These are phyloP conservation scores for Pythium volutum DNA, from an alignment of 352 stramenopile species.

Conservation along the genomic window DNA sequence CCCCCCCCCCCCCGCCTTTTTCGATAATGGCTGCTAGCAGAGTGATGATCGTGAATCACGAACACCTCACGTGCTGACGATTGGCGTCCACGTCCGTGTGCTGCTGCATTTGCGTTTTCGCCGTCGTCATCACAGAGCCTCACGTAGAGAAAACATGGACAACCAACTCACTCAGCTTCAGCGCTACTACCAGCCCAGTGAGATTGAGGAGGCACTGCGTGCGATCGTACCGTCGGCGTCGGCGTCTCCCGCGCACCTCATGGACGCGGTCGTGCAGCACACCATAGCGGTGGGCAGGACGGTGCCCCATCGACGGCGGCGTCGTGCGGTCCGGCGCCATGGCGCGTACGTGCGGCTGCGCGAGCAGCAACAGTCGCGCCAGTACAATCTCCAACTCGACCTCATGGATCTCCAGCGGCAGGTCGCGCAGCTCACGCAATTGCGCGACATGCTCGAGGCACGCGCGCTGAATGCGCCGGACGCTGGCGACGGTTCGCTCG, in stretches of 20 bases:
- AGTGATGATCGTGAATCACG: no score
- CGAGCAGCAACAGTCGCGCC: conserved; percentile 14
- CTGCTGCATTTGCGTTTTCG: no score
- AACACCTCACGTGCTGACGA: no score
- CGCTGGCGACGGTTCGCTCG: conserved; percentile 12
- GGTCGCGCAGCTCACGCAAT: conserved; percentile 18
- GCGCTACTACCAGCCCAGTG: no score
- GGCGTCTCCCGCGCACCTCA: conserved; percentile 15
- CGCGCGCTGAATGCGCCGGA: conserved; percentile 8
- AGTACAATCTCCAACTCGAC: conserved; percentile 24
- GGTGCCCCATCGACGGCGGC: conserved; percentile 7
- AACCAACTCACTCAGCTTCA: no score
- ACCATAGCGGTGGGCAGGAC: background rate
- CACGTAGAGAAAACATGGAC: no score
- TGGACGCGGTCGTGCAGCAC: conserved; percentile 23
- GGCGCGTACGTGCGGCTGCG: conserved; percentile 21
- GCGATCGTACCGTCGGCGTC: conserved; percentile 21
- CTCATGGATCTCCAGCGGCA: conserved; percentile 20
- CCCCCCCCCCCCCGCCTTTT: no score
- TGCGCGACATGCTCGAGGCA: conserved; percentile 14
- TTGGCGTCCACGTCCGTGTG: no score
- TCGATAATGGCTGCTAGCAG: no score
- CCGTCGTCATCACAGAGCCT: no score
- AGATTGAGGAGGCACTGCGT: conserved; percentile 18
- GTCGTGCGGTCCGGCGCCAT: conserved; percentile 11